Conservation (phyloP, 2,329 filamentous ascomycete species). For the Talaromyces amestolkiae region DNA sequence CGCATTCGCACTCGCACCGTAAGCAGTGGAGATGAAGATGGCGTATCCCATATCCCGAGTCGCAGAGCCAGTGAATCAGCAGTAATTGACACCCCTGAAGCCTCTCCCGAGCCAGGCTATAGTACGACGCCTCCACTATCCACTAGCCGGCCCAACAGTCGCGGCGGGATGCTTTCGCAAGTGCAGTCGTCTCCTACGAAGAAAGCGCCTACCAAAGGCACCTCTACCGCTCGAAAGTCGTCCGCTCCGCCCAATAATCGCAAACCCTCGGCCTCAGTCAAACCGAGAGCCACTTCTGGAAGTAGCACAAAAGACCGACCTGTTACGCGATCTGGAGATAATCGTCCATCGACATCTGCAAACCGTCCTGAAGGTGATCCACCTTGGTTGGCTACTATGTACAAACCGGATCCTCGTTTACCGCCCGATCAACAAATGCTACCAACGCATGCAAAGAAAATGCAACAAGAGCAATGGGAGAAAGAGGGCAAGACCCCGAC, state of each 20-base stretch:
- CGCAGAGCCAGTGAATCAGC: conserved; percentile 64
- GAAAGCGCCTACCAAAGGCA: conserved; percentile 29
- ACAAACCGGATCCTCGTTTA: conserved; percentile 89
- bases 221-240: conserved; percentile 36
- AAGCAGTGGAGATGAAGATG: conserved; percentile 60
- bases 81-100: conserved; percentile 25
- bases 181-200: conserved; percentile 32
- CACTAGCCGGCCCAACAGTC: conserved; percentile 30
- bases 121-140: conserved; percentile 24
- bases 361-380: conserved; percentile 88
- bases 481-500: conserved; percentile 83
- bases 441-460: conserved; percentile 83
- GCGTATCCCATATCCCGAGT: conserved; percentile 58
- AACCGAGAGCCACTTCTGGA: conserved; percentile 35
- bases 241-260: conserved; percentile 40
- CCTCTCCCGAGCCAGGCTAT: conserved; percentile 25
- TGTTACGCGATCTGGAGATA: conserved; percentile 61
- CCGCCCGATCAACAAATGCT: conserved; percentile 94
- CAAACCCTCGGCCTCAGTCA: conserved; percentile 36
- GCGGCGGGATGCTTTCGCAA: conserved; percentile 27
- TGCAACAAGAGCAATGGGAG: conserved; percentile 95
- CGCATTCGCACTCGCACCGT: conserved; percentile 57
- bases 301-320: conserved; percentile 50
- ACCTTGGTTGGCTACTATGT: conserved; percentile 91
- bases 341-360: conserved; percentile 51